A percentile compares a stretch with the other conserved stretches of the same genome.
phyloP scores from a whole-genome alignment of 2,329 filamentous ascomycete species.

The Aspergillus pseudoviridinutans region DNA sequence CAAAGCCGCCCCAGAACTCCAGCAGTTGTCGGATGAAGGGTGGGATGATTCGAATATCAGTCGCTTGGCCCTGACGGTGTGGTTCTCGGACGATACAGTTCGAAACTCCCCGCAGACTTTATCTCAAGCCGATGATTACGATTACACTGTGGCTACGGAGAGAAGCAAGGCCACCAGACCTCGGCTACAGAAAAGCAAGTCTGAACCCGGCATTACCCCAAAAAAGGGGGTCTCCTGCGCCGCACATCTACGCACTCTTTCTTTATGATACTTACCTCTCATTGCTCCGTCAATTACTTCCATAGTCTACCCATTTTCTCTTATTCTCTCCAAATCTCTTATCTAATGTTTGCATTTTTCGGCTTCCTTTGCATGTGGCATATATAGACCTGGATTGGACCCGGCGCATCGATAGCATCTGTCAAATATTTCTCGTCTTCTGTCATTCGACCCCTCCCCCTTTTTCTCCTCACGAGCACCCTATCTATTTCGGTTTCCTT shows the following conservation, averaged over 20 bases:
- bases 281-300: background rate
- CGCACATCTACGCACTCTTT: background rate
- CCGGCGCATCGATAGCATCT: background rate
- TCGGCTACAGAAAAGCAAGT: background rate
- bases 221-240: background rate
- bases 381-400: background rate
- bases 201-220: background rate
- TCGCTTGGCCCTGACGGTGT: conserved; percentile 17
- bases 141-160: background rate
- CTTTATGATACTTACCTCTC: background rate
- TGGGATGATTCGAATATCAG: conserved; percentile 19
- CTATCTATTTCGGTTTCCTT: background rate
- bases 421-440: background rate
- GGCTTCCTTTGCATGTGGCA: background rate
- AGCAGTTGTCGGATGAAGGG: conserved; percentile 13
- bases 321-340: background rate
- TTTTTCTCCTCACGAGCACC: background rate
- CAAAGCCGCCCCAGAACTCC: conserved; percentile 18
- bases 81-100: conserved; percentile 19
- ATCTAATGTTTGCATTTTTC: background rate
- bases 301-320: background rate
- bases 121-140: background rate
- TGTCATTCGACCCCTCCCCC: background rate
- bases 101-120: background rate
- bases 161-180: background rate